Conservation (phyloP, 768 basidiomycete species). For the Agaricus subrufescens region DNA sequence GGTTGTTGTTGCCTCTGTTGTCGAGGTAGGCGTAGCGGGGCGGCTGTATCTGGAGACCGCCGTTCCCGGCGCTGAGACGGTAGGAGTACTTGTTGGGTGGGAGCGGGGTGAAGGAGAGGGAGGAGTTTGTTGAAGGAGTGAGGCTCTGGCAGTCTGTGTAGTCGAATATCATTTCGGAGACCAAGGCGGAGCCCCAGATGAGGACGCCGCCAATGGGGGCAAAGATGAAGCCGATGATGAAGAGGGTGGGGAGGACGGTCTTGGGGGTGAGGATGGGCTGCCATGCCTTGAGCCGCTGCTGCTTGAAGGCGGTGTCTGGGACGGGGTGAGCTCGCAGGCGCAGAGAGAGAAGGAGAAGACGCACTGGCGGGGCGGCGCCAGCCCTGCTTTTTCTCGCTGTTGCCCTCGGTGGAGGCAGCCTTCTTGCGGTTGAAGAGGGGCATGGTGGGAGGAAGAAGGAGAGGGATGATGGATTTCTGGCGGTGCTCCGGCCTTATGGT, state of each 20-base stretch:
- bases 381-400: slow-evolving; percentile 76
- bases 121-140: slow-evolving; percentile 33
- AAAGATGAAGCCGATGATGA: slow-evolving; percentile 92
- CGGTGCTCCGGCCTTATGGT: slow-evolving; percentile 37
- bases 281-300: slow-evolving; percentile 99
- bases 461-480: neutral
- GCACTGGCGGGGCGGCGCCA: slow-evolving; percentile 84
- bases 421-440: slow-evolving; percentile 57
- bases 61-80: slow-evolving; percentile 48
- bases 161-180: slow-evolving; percentile 92
- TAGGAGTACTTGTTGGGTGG: slow-evolving; percentile 67
- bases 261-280: slow-evolving; percentile 98
- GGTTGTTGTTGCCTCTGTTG: slow-evolving; percentile 39
- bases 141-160: slow-evolving; percentile 88
- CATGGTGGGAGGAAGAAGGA: slow-evolving; percentile 31
- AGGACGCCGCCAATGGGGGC: slow-evolving; percentile 94
- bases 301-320: slow-evolving; percentile 96
- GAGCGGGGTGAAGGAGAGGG: slow-evolving; percentile 43
- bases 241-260: slow-evolving; percentile 93
- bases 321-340: slow-evolving; percentile 13
- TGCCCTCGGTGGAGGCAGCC: slow-evolving; percentile 20
- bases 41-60: slow-evolving; percentile 25
- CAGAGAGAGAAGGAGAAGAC: slow-evolving; percentile 22
- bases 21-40: slow-evolving; percentile 79
- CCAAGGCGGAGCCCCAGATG: slow-evolving; percentile 79